These are phyloP conservation scores for Tubosaeta sp. DNA, from an alignment of 768 basidiomycete genomes.

Conservation along the genomic window DNA sequence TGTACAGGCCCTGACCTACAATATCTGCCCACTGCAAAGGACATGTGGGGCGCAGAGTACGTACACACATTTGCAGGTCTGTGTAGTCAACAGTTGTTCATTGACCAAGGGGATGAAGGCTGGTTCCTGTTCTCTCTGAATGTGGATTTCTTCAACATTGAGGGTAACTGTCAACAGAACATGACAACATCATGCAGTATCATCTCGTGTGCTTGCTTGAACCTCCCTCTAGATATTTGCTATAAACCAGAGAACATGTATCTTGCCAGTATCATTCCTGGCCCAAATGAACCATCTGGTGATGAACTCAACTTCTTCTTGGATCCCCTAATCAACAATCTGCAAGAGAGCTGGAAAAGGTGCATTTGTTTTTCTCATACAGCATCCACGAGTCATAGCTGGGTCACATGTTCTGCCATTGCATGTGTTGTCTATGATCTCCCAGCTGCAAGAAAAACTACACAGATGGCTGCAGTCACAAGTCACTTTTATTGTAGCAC, in stretches of 20 bases:
- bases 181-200: slow-evolving; percentile 28
- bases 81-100: slow-evolving; percentile 11
- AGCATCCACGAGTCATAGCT: background rate
- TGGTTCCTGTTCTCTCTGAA: slow-evolving; percentile 19
- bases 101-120: slow-evolving; percentile 8
- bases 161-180: slow-evolving; percentile 24
- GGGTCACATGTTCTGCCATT: slow-evolving; percentile 8
- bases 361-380: slow-evolving; percentile 9
- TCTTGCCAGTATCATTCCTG: slow-evolving; percentile 23
- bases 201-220: slow-evolving; percentile 31
- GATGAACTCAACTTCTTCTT: slow-evolving; percentile 30
- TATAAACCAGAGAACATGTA: slow-evolving; percentile 15
- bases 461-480: no score
- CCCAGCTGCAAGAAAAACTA: no score
- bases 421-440: slow-evolving; percentile 16
- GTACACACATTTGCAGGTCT: slow-evolving; percentile 7
- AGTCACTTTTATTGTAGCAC: background rate
- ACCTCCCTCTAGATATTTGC: slow-evolving; percentile 28
- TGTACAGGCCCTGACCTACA: background rate
- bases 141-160: slow-evolving; percentile 29
- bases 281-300: slow-evolving; percentile 25
- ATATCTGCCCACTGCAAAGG: background rate
- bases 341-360: slow-evolving; percentile 6
- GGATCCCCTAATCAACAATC: slow-evolving; percentile 27
- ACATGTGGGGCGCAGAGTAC: slow-evolving; percentile 5